Conservation (phyloP, 805 yeast species). For the Metschnikowia dekortorum region DNA sequence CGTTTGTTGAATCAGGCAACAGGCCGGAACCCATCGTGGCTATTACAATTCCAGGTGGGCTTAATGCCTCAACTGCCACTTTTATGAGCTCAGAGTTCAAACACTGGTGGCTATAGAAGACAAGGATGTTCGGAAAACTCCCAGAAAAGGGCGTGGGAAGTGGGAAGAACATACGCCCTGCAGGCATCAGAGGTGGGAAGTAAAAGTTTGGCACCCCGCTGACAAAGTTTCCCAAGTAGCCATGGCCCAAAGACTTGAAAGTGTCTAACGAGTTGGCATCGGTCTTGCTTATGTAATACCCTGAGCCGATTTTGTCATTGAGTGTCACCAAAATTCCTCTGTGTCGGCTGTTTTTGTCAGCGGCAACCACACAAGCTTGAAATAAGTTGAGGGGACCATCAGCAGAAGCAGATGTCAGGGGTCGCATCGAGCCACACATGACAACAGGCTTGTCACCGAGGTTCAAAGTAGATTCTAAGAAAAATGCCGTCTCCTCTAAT, state of each 20-base stretch:
- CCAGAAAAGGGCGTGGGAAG: conserved; percentile 19
- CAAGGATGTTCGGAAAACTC: conserved; percentile 42
- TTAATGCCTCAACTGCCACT: conserved; percentile 41
- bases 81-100: conserved; percentile 47
- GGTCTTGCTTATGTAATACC: conserved; percentile 65
- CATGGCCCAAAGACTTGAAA: conserved; percentile 64
- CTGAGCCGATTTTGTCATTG: conserved; percentile 66
- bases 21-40: conserved; percentile 77
- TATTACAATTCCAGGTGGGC: conserved; percentile 52
- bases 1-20: conserved; percentile 47
- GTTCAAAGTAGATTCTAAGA: conserved; percentile 46
- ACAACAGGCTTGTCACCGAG: conserved; percentile 50
- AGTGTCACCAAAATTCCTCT: conserved; percentile 63
- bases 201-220: conserved; percentile 62
- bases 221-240: conserved; percentile 66
- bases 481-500: conserved; percentile 63
- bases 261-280: conserved; percentile 70
- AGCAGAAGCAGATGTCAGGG: conserved; percentile 63
- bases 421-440: conserved; percentile 72
- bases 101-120: conserved; percentile 60
- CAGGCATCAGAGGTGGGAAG: conserved; percentile 58
- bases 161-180: conserved; percentile 34
- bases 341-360: conserved; percentile 44
- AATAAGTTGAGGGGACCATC: conserved; percentile 73
- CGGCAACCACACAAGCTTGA: conserved; percentile 64